These are phyloP conservation scores for Botrytis sinoallii DNA, from an alignment of 2,329 filamentous ascomycete genomes.

Conservation along the genomic window DNA sequence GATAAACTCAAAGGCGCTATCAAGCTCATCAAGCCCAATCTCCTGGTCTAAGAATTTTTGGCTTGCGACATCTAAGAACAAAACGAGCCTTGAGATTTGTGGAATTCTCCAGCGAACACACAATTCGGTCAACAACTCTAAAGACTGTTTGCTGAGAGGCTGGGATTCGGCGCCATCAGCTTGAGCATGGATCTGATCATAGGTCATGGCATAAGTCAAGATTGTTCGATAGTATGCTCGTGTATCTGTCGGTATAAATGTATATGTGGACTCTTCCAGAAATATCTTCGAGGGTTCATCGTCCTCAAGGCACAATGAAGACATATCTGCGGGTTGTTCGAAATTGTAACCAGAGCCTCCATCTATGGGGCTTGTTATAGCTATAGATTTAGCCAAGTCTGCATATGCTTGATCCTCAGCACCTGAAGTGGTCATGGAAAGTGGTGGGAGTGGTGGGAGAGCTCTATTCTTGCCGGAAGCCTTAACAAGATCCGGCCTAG, in stretches of 20 bases:
- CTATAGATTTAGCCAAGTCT: constrained; percentile 51
- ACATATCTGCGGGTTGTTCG: constrained; percentile 38
- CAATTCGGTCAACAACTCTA: constrained; percentile 80
- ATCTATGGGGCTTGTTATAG: constrained; percentile 44
- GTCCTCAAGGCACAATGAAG: constrained; percentile 33
- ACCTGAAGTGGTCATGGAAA: constrained; percentile 27
- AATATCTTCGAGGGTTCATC: constrained; percentile 30
- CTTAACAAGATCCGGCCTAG: constrained; percentile 80
- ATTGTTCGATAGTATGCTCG: constrained; percentile 81
- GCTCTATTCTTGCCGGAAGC: constrained; percentile 50
- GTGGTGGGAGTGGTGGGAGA: constrained; percentile 53
- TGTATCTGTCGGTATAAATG: constrained; percentile 84
- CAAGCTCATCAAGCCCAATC: constrained; percentile 75
- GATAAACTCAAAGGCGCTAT: constrained; percentile 76
- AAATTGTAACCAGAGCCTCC: constrained; percentile 42
- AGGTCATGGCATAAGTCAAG: constrained; percentile 70
- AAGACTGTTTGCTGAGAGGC: constrained; percentile 71
- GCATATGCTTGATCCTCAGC: constrained; percentile 46
- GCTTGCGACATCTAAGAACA: constrained; percentile 79
- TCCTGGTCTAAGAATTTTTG: constrained; percentile 85
- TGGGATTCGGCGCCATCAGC: constrained; percentile 42
- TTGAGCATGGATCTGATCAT: constrained; percentile 55
- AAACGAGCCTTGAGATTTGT: constrained; percentile 71
- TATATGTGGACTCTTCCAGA: constrained; percentile 68
- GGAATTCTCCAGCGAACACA: constrained; percentile 87